Evolutionary conservation across 1,284 basidiomycete genomes (phyloP).

Genomic region (Heimioporus punctisporus): DNA sequence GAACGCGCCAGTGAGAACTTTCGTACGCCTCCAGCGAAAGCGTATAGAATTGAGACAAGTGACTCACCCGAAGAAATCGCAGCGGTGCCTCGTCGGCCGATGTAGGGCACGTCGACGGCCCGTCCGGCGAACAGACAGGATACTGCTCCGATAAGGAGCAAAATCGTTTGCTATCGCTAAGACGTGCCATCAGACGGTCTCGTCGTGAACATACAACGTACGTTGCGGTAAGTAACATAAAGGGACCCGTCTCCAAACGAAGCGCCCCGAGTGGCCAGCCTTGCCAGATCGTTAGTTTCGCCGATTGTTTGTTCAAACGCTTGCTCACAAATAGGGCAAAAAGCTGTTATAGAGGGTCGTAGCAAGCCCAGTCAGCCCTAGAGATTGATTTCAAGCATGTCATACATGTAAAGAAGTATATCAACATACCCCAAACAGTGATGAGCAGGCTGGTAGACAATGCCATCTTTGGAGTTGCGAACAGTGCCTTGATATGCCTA

Average conservation of each 20-base stretch:
- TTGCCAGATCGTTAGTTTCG: conserved; percentile 17
- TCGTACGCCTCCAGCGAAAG: conserved; percentile 12
- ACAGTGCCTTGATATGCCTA: conserved; percentile 53
- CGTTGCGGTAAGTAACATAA: conserved; percentile 54
- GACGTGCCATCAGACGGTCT: neutral
- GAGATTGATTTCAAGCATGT: neutral
- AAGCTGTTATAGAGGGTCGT: conserved; percentile 65
- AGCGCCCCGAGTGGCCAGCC: conserved; percentile 48
- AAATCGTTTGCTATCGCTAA: conserved; percentile 49
- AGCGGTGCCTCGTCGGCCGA: conserved; percentile 68
- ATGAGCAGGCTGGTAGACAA: conserved; percentile 60
- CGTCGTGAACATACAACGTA: conserved; percentile 18
- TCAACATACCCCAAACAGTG: conserved; percentile 47
- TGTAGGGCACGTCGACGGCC: conserved; percentile 58
- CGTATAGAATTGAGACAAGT: neutral
- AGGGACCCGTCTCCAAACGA: conserved; percentile 49
- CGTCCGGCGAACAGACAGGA: conserved; percentile 66
- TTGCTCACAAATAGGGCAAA: conserved; percentile 47
- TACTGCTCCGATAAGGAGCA: conserved; percentile 67
- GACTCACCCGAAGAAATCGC: conserved; percentile 50
- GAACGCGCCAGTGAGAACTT: conserved; percentile 67
- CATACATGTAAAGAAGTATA: neutral
- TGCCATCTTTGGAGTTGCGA: conserved; percentile 56
- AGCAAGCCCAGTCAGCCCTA: conserved; percentile 62
- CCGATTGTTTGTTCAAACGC: neutral